Evolutionary conservation across 768 basidiomycete species (phyloP), one percentile per base, ranked within the genome.

Genomic region (Kwoniella europaea): DNA sequence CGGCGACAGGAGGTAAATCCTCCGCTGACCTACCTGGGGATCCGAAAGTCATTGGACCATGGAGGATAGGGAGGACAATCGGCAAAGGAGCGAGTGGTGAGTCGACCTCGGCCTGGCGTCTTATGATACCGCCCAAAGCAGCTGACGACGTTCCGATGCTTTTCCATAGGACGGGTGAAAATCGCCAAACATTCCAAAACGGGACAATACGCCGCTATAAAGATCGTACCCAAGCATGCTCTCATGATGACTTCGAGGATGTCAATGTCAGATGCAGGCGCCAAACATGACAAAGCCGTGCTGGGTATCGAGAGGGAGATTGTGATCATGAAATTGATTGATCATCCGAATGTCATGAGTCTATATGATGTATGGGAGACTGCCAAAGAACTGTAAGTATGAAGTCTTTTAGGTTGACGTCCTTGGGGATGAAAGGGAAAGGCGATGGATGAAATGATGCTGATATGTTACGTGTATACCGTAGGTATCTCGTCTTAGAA

Each of bases 261-360:
- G 73, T 75, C 75, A 24, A 73, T 76, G 42, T 54, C 71, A 9
- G 76, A 78, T 55, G 76, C 76, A 12, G 79, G 75, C 15, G 72
- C 75, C 4, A 79, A 80, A 60, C 72, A 74, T 22, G 76, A 78
- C 29, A 75, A 78, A 61, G 75, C 79, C 41, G 73, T 84, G n/a
- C 67, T 95, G 58, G 91, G 92, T 3, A 91, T 98, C 70, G 94
- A 97, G 82, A 86, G 93, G 73, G 95, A 98, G 84, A 96, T 98
- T 71, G 93, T 92, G 67, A 94, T 98, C 90, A 96, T 98, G 95
- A 98, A 98, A 84, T 91, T 98, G 76, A 94, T 98, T 90, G 92
- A 95, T 79, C 95, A 98, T 81, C 95, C 94, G 1, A 97, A 97
- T 84, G 93, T 98, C 77, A 89, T 98, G 86, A 90, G 91, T 71